Base-by-base conservation (phyloP, 331 rosid species). In the Quercus tomentella region DNA sequence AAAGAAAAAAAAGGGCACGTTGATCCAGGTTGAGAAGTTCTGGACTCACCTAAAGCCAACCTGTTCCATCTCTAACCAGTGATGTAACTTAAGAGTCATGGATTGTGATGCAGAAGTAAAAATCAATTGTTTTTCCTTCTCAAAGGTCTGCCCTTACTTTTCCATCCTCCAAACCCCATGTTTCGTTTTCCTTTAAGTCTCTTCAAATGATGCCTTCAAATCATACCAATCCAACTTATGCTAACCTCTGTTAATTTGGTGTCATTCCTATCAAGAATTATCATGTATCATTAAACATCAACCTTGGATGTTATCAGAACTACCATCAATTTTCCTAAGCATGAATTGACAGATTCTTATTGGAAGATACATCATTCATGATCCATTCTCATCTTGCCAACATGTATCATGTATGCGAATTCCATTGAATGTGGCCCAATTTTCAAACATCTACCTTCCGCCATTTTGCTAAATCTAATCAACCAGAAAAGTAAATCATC, bases 401-500 rank as follows among this genome's bases (percentile, higher is more conserved):
- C 62, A 30, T 49, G 77, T 17, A 33, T 17, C 62, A 20, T 49
- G 77, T 21, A 45, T 21, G 65, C 73, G 18, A 67, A 22, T 14
- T 62, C 33, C 77, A 62, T 6, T 70, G 77, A 25, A 25, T 41
- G 72, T 73, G 79, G 76, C 72, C 75, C 55, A 63, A 26, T 33
- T 14, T 77, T 56, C 6, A 56, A 17, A 9, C 21, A 71, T 65
- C 56, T 65, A 71, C 61, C 72, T 58, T 31, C 72, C 28, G 55
- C 69, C n/a, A 65, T 60, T 31, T 62, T 75, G 56, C 51, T 69
- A 61, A 66, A 86, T 83, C 74, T 69, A 62, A 65, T 83, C 70
- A 77, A 70, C 73, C 55, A 22, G 77, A 23, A 63, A 55, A 30
- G 76, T 71, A 51, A 74, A 66, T 77, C 71, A 82, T 86, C 81